Evolutionary conservation across 768 basidiomycete genomes (phyloP).

Genomic region (Dentipellis sp.): DNA sequence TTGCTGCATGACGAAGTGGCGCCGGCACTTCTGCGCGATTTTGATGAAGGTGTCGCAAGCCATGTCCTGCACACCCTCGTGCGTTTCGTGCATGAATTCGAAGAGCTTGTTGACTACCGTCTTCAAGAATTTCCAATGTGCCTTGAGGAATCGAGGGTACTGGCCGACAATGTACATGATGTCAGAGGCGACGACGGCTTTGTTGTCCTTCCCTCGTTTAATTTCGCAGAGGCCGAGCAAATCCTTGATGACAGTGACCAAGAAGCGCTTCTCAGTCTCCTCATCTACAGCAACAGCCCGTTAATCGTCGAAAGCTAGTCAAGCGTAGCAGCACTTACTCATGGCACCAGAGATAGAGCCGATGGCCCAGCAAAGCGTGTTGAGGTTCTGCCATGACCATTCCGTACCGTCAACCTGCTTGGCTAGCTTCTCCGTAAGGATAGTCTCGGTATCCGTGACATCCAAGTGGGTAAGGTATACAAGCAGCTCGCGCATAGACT

Average conservation of each 20-base stretch:
- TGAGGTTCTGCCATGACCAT: slow-evolving; percentile 99
- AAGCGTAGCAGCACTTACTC: slow-evolving; percentile 51
- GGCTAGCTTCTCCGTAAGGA: slow-evolving; percentile 92
- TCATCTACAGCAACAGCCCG: slow-evolving; percentile 51
- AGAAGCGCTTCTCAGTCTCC: slow-evolving; percentile 97
- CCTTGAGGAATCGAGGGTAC: slow-evolving; percentile 98
- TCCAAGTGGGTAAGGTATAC: slow-evolving; percentile 98
- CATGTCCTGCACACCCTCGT: slow-evolving; percentile 99
- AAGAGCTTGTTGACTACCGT: slow-evolving; percentile 99
- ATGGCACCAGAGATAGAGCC: slow-evolving; percentile 98
- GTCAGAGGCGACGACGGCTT: slow-evolving; percentile 93
- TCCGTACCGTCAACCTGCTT: slow-evolving; percentile 97
- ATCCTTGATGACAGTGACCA: slow-evolving; percentile 99
- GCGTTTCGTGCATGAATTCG: slow-evolving; percentile 99
- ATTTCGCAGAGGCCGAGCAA: slow-evolving; percentile 95
- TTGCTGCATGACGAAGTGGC: slow-evolving; percentile 99
- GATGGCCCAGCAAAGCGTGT: slow-evolving; percentile 99
- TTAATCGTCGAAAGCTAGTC: neutral
- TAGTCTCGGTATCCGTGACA: slow-evolving; percentile 91
- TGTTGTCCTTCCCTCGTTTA: slow-evolving; percentile 99
- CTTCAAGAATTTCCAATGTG: slow-evolving; percentile 99
- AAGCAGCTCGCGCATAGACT: slow-evolving; percentile 94
- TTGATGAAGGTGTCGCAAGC: slow-evolving; percentile 99
- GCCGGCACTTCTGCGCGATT: slow-evolving; percentile 96
- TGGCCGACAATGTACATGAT: slow-evolving; percentile 99